Base-by-base conservation (phyloP, 2,329 filamentous ascomycete species). In the Malbranchea zuffiana region DNA sequence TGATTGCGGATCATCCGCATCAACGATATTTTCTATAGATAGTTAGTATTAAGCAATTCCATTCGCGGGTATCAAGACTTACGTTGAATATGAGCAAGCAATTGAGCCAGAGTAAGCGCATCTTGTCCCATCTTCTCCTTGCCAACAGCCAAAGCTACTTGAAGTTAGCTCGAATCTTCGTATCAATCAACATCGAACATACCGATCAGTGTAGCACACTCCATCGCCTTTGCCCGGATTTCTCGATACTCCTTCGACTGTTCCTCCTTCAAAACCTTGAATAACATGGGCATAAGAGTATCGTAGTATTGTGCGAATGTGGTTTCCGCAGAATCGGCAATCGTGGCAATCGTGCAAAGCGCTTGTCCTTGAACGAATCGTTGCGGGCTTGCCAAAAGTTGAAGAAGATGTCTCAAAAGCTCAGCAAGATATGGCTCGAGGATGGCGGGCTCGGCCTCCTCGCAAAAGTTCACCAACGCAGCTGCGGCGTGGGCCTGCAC, bases 381-480 rank as follows among this genome's bases (percentile, higher is more conserved):
- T 68, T 96, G 94, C 39, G 84, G 79, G 55, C 83, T 94, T 52
- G 87, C 83, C 30, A 98, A 71, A 12, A 98, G 74, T 51, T 82
- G 78, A 62, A 95, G 83, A 8, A 98, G 72, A 46, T 88, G 82
- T 24, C 75, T 81, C 16, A 98, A 68, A 4, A 98, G 72, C 46
- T 86, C 75, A 53, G 92, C 88, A 6, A 98, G 76, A 55, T 96
- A 96, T 8, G 90, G 88, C 59, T 94, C 87, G 11, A 98, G 70
- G 13, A 85, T 81, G 37, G 74, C 74, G 65, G 93, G 94, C 60
- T 98, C 88, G 1, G 90, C 88, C 62, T 96, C 90, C 59, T 98
- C 90, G 59, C 90, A 98, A 61, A 98, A 98, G 66, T 98, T 98
- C 54, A 98, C 90, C 8, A 98, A 72, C 4, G 90, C 90, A n/a